Base-by-base conservation (phyloP, 805 yeast genomes). In the Candida vartiovaarae region DNA sequence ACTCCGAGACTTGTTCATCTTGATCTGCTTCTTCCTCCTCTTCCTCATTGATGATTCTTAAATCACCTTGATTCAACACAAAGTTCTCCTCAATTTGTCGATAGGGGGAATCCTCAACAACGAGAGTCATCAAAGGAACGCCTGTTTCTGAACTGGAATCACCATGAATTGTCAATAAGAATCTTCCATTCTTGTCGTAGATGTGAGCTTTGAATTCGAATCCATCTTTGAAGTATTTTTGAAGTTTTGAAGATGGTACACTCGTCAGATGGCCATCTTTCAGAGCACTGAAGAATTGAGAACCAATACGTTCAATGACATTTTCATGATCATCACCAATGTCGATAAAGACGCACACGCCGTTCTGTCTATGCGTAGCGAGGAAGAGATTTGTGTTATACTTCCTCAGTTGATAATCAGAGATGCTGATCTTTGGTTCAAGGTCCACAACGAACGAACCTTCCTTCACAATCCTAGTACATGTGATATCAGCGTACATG, bases 401-500 rank as follows among this genome's bases (percentile, higher is more conserved):
- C 35, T 32, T 38, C 8, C 5, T 20, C 11, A 38, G 35, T 4
- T 38, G 23, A 25, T 38, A 38, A 11, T 38, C 41, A 24, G 41
- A 28, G 3, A 38, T 24, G 28, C 20, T 6, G 9, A 38, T 31
- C 20, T 11, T 31, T 9, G 26, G 20, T 30, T 15, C 34, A 8
- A 10, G 23, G 8, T 10, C 25, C 3, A n/a, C 35, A 33, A 9
- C 34, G 32, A 15, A 3, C 34, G 27, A 31, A 11, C 7, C 27
- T 20, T 30, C 40, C 20, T 25, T 15, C 25, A 25, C 23, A 2
- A 41, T 29, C 15, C 27, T 34, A 11, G 34, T 31, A 24, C 49
- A 49, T 9, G 33, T 35, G 25, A 46, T 42, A 20, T 44, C 48
- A 31, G 28, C 40, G 42, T 27, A 42, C 20, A 38, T 24, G 4